Percentiles rank a stretch among this genome's conserved stretches.
Evolutionary conservation across 192 early-diverging fungal genomes (phyloP).

Genomic region (Backusella australiensis): DNA sequence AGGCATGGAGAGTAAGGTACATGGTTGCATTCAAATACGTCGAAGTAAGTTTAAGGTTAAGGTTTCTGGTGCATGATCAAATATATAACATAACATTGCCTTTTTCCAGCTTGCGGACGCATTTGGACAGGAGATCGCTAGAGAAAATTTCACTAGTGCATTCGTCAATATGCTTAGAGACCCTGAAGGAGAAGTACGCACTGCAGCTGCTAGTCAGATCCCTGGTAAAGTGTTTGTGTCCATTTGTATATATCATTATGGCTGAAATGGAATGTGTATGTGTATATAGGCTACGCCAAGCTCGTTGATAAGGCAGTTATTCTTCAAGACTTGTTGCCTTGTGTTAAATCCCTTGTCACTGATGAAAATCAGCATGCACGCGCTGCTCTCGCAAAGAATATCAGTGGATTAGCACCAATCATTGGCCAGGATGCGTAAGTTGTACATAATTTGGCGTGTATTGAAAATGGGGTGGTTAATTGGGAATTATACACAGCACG

Average conservation of each 20-base stretch:
- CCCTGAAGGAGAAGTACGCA: slow-evolving; percentile 96
- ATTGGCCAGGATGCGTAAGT: slow-evolving; percentile 88
- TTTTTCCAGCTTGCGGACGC: slow-evolving; percentile 66
- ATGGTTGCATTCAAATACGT: slow-evolving; percentile 99
- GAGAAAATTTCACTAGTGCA: slow-evolving; percentile 83
- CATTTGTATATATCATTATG: not conserved
- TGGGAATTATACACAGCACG: slow-evolving; percentile 53
- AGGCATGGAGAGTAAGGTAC: slow-evolving; percentile 97
- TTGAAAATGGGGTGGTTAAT: not conserved
- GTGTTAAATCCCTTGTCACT: slow-evolving; percentile 88
- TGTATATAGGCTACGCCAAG: slow-evolving; percentile 44
- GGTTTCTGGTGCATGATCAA: not conserved
- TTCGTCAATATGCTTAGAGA: slow-evolving; percentile 92
- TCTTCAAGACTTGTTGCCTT: slow-evolving; percentile 79
- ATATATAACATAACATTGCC: not conserved
- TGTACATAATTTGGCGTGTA: not conserved
- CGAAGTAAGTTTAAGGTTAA: slow-evolving; percentile 52
- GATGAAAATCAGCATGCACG: slow-evolving; percentile 97
- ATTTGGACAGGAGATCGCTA: slow-evolving; percentile 75
- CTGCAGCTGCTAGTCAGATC: slow-evolving; percentile 90
- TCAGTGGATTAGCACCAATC: slow-evolving; percentile 93
- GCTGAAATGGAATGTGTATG: not conserved
- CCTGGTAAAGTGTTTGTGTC: slow-evolving; percentile 43
- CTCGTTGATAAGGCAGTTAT: slow-evolving; percentile 81
- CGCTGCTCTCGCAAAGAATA: slow-evolving; percentile 91